A percentile compares a stretch with the other conserved stretches of the same genome.
Evolutionary conservation across 306 rosid genomes (phyloP).

Genomic region (Pueraria montana): DNA sequence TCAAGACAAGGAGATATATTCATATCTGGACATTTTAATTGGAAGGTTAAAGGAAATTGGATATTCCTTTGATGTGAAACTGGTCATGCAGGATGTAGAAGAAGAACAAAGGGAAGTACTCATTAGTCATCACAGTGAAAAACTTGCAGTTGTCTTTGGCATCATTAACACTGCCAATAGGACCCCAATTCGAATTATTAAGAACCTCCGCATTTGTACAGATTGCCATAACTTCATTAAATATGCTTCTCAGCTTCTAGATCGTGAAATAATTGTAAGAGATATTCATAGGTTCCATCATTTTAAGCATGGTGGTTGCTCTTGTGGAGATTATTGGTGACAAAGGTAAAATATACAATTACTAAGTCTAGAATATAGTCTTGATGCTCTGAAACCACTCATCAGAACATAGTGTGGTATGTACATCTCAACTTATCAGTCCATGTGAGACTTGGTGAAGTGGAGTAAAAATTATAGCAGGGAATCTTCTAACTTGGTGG

Average conservation of each 20-base stretch:
- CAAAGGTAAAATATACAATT: slow-evolving; percentile 14
- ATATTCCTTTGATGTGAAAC: slow-evolving; percentile 61
- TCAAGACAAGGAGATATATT: slow-evolving; percentile 59
- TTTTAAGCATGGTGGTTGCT: slow-evolving; percentile 72
- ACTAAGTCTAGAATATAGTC: slow-evolving; percentile 12
- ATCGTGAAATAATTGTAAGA: slow-evolving; percentile 72
- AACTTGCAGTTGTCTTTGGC: slow-evolving; percentile 71
- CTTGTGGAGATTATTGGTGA: slow-evolving; percentile 90
- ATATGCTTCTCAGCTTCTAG: slow-evolving; percentile 73
- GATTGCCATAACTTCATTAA: slow-evolving; percentile 84
- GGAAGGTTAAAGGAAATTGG: slow-evolving; percentile 83
- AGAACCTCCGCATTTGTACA: slow-evolving; percentile 73
- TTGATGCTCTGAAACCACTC: slow-evolving; percentile 28
- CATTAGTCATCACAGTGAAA: slow-evolving; percentile 82
- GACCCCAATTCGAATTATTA: slow-evolving; percentile 75
- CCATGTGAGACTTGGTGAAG: slow-evolving; percentile 33
- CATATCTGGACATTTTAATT: slow-evolving; percentile 62
- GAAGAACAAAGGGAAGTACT: slow-evolving; percentile 81
- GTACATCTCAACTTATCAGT: slow-evolving; percentile 31
- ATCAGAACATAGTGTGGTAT: slow-evolving; percentile 30
- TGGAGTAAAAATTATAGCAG: slow-evolving; percentile 15
- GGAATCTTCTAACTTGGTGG: slow-evolving; percentile 4
- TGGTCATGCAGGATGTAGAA: slow-evolving; percentile 80
- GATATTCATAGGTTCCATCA: slow-evolving; percentile 79
- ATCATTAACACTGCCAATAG: slow-evolving; percentile 58